Base-by-base conservation (phyloP, 75 land plant species). In the Sequoiadendron giganteum region DNA sequence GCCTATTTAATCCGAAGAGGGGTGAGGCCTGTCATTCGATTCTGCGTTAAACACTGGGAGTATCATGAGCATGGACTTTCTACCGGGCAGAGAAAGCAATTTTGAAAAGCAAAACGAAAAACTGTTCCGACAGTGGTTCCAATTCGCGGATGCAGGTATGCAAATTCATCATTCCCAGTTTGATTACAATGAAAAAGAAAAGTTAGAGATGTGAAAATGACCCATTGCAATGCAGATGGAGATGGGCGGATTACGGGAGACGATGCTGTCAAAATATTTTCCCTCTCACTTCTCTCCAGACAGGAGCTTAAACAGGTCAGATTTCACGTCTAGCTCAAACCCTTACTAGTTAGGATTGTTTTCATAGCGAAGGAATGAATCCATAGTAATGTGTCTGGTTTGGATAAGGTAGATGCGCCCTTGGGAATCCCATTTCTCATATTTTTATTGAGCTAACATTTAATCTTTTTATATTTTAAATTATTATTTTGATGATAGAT, bases 181-280 rank as follows among this genome's bases (percentile, higher is more conserved):
- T 9, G 36, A 36, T 54, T 15, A 80, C 10, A 2, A 18, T 4
- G 18, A 34, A 56, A 8, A 10, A 78, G 73, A 38, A 30, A 48
- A 49, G 70, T 10, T 3, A 89, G n/a, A 19, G 25, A 30, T 85
- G 0, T 47, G 70, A 42, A 30, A 55, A 68, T 85, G n/a, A 25
- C 6, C 1, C 70, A 65, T 21, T 65, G 7, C 19, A 83, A 65
- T n/a, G 73, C 91, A 98, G 99, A 98, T 91, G 92, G 92, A 38
- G 99, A 98, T 92, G 99, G 99, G 2, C 91, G 99, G 45, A 91
- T 98, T 77, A 98, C 99, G 0, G 99, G 99, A 0, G 82, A 85
- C 25, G 99, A 98, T 89, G 99, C 99, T 10, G 95, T 87, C 75
- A 95, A 97, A 85, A 95, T 98, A 88, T 98, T 98, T 85, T 87